Evolutionary conservation across 108 stramenopile species (phyloP).

Genomic region (Cyclotella atomus): DNA sequence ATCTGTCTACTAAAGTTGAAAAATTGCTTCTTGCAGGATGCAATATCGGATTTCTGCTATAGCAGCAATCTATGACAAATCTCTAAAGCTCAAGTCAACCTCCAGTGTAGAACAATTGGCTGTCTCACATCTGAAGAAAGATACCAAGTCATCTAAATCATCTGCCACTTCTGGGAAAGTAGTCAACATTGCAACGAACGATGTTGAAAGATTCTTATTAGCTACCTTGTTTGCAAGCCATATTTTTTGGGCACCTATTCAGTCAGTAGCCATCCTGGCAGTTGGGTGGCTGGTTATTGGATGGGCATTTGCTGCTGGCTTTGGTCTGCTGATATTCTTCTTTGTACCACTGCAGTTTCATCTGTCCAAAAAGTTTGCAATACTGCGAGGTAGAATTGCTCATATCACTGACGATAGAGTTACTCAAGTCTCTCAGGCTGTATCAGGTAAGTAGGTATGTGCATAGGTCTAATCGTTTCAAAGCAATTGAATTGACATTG

Average conservation of each 20-base stretch:
- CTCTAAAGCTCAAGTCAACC: conserved; percentile 46
- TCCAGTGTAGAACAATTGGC: conserved; percentile 23
- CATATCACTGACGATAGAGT: conserved; percentile 88
- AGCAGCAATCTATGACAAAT: conserved; percentile 81
- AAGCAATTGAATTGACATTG: neutral
- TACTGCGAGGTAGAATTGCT: conserved; percentile 75
- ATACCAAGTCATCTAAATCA: conserved; percentile 7
- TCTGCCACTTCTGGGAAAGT: conserved; percentile 71
- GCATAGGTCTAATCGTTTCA: too few species aligned
- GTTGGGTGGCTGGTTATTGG: conserved; percentile 77
- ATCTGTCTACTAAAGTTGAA: neutral
- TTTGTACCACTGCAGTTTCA: conserved; percentile 89
- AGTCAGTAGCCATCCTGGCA: conserved; percentile 77
- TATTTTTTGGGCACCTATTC: conserved; percentile 85
- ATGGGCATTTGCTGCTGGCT: conserved; percentile 85
- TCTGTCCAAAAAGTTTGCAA: conserved; percentile 72
- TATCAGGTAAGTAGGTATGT: conserved; percentile 40
- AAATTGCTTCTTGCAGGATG: conserved; percentile 47
- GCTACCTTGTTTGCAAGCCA: conserved; percentile 73
- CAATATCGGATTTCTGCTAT: conserved; percentile 77
- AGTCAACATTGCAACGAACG: conserved; percentile 90
- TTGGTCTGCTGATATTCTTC: conserved; percentile 69
- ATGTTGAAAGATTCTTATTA: conserved; percentile 89
- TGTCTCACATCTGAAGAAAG: conserved; percentile 3
- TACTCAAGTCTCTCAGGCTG: conserved; percentile 87